Percentiles rank a stretch among this genome's conserved stretches.
These are phyloP conservation scores for Podila clonocystis DNA, from an alignment of 192 early-diverging fungal genomes.

Conservation along the genomic window DNA sequence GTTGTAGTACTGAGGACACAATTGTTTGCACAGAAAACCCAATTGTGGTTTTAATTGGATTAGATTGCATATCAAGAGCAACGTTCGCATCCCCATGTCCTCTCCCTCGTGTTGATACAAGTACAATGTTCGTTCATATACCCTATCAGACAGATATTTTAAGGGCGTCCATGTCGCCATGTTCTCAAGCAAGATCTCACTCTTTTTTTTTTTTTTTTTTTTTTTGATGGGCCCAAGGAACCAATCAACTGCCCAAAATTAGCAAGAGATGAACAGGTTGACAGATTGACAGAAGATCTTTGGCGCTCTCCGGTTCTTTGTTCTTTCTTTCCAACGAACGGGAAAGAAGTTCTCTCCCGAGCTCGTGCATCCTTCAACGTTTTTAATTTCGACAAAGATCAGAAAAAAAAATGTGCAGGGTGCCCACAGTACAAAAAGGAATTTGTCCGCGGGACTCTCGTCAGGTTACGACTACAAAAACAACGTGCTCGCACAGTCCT, in stretches of 20 bases:
- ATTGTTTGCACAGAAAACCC: no score
- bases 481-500: slow-evolving; percentile 1
- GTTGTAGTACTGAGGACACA: no score
- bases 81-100: no score
- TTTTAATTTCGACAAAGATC: background rate
- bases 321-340: background rate
- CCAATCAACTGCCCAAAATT: no score
- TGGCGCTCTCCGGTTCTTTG: background rate
- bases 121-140: background rate
- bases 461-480: background rate
- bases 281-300: background rate
- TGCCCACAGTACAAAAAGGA: background rate
- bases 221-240: background rate
- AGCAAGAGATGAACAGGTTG: background rate
- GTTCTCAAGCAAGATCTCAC: background rate
- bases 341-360: background rate
- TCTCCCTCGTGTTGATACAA: no score
- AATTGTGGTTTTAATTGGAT: no score
- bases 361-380: background rate
- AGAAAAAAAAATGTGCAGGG: background rate
- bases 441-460: slow-evolving; percentile 1
- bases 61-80: no score
- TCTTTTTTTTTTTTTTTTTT: background rate
- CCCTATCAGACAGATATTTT: no score
- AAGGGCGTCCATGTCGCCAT: slow-evolving; percentile 1